A percentile compares a stretch with the other conserved stretches of the same genome.
These are phyloP conservation scores for Dentipellis sp. DNA, from an alignment of 768 basidiomycete species.

Conservation along the genomic window DNA sequence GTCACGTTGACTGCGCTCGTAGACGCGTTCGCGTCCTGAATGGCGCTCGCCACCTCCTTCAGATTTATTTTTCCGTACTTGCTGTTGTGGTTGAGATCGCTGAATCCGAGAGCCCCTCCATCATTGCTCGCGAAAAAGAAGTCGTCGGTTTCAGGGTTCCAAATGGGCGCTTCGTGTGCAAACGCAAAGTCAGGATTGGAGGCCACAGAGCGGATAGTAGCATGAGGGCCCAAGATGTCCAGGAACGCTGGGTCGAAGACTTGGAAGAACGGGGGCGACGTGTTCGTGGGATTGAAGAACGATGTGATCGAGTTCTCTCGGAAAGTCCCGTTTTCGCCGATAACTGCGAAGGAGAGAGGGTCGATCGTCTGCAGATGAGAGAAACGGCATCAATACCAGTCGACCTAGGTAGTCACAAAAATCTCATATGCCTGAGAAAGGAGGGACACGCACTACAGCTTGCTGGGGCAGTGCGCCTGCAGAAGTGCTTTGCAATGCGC, in stretches of 20 bases:
- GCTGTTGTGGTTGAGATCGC: constrained; percentile 55
- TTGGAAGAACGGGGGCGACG: constrained; percentile 52
- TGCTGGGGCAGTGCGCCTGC: constrained; percentile 4
- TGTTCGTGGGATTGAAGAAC: constrained; percentile 54
- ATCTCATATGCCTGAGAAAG: too few species aligned
- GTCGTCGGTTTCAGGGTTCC: constrained; percentile 55
- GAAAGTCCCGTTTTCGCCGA: constrained; percentile 32
- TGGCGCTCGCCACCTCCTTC: constrained; percentile 39
- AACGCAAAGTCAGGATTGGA: constrained; percentile 55
- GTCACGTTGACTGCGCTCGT: constrained; percentile 37
- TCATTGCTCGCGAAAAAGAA: constrained; percentile 67
- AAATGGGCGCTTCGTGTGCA: constrained; percentile 75
- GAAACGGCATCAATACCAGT: neutral
- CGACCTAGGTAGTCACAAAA: too few species aligned
- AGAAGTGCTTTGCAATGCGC: neutral
- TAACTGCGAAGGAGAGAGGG: constrained; percentile 41
- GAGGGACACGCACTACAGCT: constrained; percentile 4
- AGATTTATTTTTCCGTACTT: constrained; percentile 54
- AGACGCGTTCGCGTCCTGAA: constrained; percentile 21
- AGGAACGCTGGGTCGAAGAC: constrained; percentile 47
- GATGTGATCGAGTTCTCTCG: constrained; percentile 29
- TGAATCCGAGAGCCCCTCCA: constrained; percentile 56
- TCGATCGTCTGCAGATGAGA: constrained; percentile 33
- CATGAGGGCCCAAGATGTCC: constrained; percentile 43
- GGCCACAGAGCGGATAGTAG: constrained; percentile 51